Evolutionary conservation across 306 rosid species (phyloP).

Genomic region (Oxytropis ochrocephala): DNA sequence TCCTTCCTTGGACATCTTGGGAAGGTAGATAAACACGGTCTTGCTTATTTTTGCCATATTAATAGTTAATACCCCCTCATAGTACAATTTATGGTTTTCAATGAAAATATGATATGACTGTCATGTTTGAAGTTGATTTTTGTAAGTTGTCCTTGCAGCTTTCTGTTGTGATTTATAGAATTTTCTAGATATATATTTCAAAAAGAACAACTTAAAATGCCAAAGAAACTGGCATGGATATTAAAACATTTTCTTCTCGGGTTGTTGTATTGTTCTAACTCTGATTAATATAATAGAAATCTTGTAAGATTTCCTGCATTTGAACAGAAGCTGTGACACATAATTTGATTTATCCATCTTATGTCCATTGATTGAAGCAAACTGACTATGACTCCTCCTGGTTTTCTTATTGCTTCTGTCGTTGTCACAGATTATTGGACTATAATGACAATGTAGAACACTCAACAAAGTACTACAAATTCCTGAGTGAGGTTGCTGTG

Average conservation of each 20-base stretch:
- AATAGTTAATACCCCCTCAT: neutral
- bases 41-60: neutral
- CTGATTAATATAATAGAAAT: neutral
- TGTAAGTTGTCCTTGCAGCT: constrained; percentile 2
- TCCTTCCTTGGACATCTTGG: constrained; percentile 98
- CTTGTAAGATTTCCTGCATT: neutral
- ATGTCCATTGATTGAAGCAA: constrained; percentile 4
- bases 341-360: neutral
- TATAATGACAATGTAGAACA: neutral
- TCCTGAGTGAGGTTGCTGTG: neutral
- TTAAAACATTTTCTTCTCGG: neutral
- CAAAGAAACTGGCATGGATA: neutral
- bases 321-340: neutral
- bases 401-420: neutral
- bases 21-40: constrained; percentile 54
- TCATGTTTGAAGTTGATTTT: neutral
- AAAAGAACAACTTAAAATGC: neutral
- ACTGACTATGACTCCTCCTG: neutral
- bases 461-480: neutral
- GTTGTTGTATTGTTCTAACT: neutral
- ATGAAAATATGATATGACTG: neutral
- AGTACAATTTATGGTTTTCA: constrained; percentile 3
- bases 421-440: neutral
- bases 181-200: neutral
- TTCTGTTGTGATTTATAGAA: neutral